Percentiles rank a stretch among this genome's conserved stretches.
Evolutionary conservation across 1,284 basidiomycete genomes (phyloP).

Genomic region (Sporisorium iseilematis-ciliati): DNA sequence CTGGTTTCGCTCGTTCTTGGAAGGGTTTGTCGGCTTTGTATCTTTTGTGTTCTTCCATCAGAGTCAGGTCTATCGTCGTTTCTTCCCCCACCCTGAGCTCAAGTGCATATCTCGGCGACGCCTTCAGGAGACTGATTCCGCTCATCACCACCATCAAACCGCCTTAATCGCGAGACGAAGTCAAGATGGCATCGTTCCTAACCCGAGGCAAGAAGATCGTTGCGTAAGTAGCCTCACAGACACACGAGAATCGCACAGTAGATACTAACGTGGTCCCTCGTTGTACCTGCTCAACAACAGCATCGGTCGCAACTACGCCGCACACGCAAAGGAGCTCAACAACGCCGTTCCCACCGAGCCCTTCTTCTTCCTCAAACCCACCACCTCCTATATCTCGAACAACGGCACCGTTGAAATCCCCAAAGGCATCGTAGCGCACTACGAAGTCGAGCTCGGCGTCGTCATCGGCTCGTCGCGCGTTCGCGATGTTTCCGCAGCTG

Average conservation of each 20-base stretch:
- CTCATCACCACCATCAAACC: slow-evolving; percentile 9
- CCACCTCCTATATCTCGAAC: slow-evolving; percentile 85
- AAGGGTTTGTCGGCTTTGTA: slow-evolving; percentile 46
- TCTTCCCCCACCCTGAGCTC: slow-evolving; percentile 11
- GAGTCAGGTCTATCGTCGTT: neutral
- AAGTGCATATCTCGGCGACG: neutral
- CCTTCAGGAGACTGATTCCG: neutral
- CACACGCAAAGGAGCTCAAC: slow-evolving; percentile 90
- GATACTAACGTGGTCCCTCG: neutral
- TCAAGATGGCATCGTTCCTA: slow-evolving; percentile 42
- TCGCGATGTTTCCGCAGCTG: slow-evolving; percentile 80
- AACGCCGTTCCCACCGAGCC: slow-evolving; percentile 92
- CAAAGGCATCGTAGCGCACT: slow-evolving; percentile 83
- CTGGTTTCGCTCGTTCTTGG: too few species aligned
- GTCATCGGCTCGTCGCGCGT: slow-evolving; percentile 85
- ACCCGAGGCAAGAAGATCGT: slow-evolving; percentile 54
- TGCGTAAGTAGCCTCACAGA: slow-evolving; percentile 29
- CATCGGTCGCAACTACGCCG: slow-evolving; percentile 73
- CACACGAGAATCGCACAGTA: neutral
- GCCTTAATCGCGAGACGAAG: neutral
- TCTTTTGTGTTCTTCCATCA: neutral
- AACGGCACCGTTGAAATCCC: slow-evolving; percentile 86
- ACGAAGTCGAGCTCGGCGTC: slow-evolving; percentile 98
- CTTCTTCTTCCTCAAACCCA: slow-evolving; percentile 98
- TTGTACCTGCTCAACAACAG: slow-evolving; percentile 20